Conservation (phyloP, 139 green algal genomes). For the Tetradesmus lagerheimii region DNA sequence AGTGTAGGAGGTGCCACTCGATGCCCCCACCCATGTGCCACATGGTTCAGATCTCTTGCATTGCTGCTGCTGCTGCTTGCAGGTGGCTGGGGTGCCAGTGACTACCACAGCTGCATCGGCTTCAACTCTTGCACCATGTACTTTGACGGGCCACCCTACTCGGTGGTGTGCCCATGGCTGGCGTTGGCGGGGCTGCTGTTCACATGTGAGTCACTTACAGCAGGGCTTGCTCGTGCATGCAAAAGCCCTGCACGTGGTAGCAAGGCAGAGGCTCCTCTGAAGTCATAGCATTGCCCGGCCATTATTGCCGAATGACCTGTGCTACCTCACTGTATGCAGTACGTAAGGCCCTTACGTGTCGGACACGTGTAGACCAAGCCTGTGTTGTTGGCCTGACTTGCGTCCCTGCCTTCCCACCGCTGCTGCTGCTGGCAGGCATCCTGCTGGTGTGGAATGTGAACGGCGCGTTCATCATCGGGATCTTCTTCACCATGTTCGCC, state of each 20-base stretch:
- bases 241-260: too few relatives aligned
- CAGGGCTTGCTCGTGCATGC: too few relatives aligned
- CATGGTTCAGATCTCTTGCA: too few relatives aligned
- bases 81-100: conserved; percentile 51
- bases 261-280: too few relatives aligned
- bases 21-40: neutral
- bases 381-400: neutral
- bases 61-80: conserved; percentile 26
- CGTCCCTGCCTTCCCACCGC: neutral
- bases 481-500: conserved; percentile 78
- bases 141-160: conserved; percentile 54
- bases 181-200: conserved; percentile 66
- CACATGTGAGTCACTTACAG: conserved; percentile 51
- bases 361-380: too few relatives aligned
- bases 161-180: conserved; percentile 67
- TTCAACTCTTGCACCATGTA: conserved; percentile 65
- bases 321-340: too few relatives aligned
- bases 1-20: neutral
- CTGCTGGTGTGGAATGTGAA: conserved; percentile 65
- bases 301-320: too few relatives aligned
- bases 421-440: conserved; percentile 39
- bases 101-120: conserved; percentile 42
- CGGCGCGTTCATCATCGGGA: conserved; percentile 71
- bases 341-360: too few relatives aligned
- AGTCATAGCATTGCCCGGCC: too few relatives aligned